Conservation (phyloP, 2,329 filamentous ascomycete genomes). For the Fusarium sp. region DNA sequence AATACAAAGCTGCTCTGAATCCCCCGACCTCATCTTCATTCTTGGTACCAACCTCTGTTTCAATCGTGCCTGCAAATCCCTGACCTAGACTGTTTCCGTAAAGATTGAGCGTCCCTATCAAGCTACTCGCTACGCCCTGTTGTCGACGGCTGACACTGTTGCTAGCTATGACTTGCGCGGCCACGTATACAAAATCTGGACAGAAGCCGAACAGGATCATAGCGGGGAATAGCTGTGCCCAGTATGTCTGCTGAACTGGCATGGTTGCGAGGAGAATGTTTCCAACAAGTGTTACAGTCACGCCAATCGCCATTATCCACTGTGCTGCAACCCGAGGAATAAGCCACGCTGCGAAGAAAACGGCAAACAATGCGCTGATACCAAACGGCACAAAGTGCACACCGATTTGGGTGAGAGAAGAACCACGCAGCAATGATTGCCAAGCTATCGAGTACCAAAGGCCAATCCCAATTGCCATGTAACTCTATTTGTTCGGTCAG, state of each 20-base stretch:
- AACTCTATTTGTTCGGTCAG: constrained; percentile 43
- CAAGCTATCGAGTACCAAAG: constrained; percentile 64
- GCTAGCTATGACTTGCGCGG: constrained; percentile 66
- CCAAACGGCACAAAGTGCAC: constrained; percentile 15
- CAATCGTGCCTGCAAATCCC: constrained; percentile 54
- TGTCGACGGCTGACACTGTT: constrained; percentile 62
- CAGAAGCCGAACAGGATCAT: constrained; percentile 53
- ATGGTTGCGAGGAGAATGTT: constrained; percentile 55
- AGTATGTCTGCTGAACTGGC: constrained; percentile 59
- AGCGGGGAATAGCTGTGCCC: constrained; percentile 58
- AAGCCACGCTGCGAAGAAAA: constrained; percentile 55
- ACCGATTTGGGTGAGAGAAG: constrained; percentile 48
- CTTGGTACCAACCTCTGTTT: constrained; percentile 42
- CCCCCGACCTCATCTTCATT: constrained; percentile 7
- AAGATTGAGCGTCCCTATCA: constrained; percentile 59
- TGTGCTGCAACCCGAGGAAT: constrained; percentile 62
- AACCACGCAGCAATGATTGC: constrained; percentile 59
- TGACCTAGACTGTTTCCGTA: constrained; percentile 52
- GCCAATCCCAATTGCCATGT: constrained; percentile 62
- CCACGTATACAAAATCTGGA: constrained; percentile 64
- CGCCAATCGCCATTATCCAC: constrained; percentile 62
- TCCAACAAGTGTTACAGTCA: constrained; percentile 25
- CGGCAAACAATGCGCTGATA: constrained; percentile 10
- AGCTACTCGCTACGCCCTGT: constrained; percentile 64
- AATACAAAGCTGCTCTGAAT: constrained; percentile 18